phyloP scores from a whole-genome alignment of 2,329 filamentous ascomycete species.

The Hypocreales sp. region DNA sequence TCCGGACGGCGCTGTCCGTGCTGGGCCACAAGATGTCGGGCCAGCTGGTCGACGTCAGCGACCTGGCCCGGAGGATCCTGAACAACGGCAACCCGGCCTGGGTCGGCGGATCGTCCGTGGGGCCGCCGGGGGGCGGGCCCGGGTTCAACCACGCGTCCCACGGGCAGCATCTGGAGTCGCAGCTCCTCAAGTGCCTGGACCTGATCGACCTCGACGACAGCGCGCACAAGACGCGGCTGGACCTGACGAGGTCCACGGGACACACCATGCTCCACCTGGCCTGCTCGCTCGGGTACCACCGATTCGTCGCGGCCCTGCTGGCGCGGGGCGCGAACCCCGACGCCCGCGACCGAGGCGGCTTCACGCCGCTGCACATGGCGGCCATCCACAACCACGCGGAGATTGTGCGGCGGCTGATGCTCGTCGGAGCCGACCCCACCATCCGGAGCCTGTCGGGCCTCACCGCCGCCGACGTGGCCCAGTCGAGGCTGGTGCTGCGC shows the following conservation, averaged over 20 bases:
- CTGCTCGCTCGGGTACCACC: constrained; percentile 56
- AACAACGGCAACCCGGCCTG: constrained; percentile 28
- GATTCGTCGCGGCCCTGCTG: constrained; percentile 62
- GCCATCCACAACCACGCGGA: constrained; percentile 60
- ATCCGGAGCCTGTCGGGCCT: constrained; percentile 55
- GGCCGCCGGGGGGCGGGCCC: constrained; percentile 26
- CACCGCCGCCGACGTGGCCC: constrained; percentile 55
- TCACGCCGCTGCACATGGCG: constrained; percentile 70
- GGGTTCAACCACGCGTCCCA: constrained; percentile 25
- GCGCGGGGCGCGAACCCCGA: constrained; percentile 66
- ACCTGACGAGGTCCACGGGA: constrained; percentile 48
- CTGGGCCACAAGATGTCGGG: constrained; percentile 50
- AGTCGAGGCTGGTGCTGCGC: constrained; percentile 46
- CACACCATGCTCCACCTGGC: constrained; percentile 74
- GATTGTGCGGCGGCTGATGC: constrained; percentile 60
- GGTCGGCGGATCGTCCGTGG: constrained; percentile 26
- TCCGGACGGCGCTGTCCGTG: constrained; percentile 51
- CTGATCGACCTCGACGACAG: constrained; percentile 66
- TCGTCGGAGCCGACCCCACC: constrained; percentile 56
- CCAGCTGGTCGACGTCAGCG: constrained; percentile 42
- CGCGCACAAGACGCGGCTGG: constrained; percentile 49
- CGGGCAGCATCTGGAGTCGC: constrained; percentile 42
- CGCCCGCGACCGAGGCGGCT: constrained; percentile 61
- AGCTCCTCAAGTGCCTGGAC: constrained; percentile 60
- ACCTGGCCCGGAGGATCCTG: constrained; percentile 46